Conservation (phyloP, 2,329 filamentous ascomycete species). For the Diplodia mutila region DNA sequence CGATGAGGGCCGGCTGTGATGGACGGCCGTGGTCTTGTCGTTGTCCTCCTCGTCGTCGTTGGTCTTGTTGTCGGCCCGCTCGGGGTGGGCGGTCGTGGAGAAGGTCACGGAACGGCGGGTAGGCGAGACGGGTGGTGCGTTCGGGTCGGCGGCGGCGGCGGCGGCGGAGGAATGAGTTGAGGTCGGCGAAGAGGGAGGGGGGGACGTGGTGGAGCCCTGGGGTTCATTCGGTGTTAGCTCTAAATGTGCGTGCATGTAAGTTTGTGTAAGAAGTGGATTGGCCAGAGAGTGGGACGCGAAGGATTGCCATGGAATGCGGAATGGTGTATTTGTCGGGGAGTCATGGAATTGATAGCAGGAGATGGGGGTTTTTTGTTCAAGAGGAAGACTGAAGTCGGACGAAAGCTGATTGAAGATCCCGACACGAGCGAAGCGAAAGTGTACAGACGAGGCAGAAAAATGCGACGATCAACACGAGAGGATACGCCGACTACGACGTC, state of each 20-base stretch:
- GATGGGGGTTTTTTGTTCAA: not conserved
- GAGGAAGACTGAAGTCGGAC: not conserved
- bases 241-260: not conserved
- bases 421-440: not conserved
- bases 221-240: not conserved
- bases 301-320: not conserved
- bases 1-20: conserved; percentile 7
- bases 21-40: conserved; percentile 3
- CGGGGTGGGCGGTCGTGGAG: not conserved
- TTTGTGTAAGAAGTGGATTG: not conserved
- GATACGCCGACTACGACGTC: not conserved
- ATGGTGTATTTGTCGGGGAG: not conserved
- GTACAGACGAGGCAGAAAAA: not conserved
- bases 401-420: not conserved
- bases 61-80: not conserved
- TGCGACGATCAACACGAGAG: not conserved
- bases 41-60: not conserved
- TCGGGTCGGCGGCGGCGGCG: not conserved
- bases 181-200: not conserved
- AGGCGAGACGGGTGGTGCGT: not conserved
- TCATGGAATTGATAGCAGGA: not conserved
- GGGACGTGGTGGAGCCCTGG: not conserved
- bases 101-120: conserved; percentile 14
- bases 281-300: not conserved
- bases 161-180: not conserved